Base-by-base conservation (phyloP, 2,329 filamentous ascomycete genomes). In the Cercospora sesami region DNA sequence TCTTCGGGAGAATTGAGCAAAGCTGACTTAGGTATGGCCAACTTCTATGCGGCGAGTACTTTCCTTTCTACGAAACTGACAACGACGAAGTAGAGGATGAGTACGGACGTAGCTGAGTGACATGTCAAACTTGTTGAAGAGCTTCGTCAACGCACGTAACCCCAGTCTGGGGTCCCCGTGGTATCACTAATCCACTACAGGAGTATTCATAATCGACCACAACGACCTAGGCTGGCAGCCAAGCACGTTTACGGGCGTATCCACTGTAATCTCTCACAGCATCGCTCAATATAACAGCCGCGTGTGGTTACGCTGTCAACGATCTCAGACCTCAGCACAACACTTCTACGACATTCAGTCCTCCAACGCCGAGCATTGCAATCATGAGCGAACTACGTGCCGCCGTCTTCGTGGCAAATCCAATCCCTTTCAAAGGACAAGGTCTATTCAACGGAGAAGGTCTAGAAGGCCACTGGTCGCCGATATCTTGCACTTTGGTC, bases 401-500 rank as follows among this genome's bases (percentile, higher is more conserved):
- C n/a, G 60, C 33, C 21, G 36, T 67, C 51, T 67, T 60, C 57
- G 48, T 67, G 31, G 61, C 65, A 14, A 36, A 51, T 4, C 61
- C 65, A 39, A 60, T 67, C 4, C 65, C 65, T 10, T 67, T 64
- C 62, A 60, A 18, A 9, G 18, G n/a, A 33, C 53, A 30, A 16
- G 59, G 64, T 45, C 39, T 53, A 39, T 67, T 64, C 61, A 60
- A 18, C 5, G 18, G n/a, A 33, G 60, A 21, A 21, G 60, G 65
- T 45, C 53, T 53, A 42, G 39, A 21, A 16, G 60, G 65, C 42
- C 26, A 51, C 18, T 68, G 66, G 66, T 65, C 66, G 26, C 66
- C 66, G 4, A 65, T 58, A 14, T 51, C 66, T 26, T 65, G 45
- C 14, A 65, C 66, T 4, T 45, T 68, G 39, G 64, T 68, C 55